These are phyloP conservation scores for Coemansia sp. DNA, from an alignment of 192 early-diverging fungal species.

Conservation along the genomic window DNA sequence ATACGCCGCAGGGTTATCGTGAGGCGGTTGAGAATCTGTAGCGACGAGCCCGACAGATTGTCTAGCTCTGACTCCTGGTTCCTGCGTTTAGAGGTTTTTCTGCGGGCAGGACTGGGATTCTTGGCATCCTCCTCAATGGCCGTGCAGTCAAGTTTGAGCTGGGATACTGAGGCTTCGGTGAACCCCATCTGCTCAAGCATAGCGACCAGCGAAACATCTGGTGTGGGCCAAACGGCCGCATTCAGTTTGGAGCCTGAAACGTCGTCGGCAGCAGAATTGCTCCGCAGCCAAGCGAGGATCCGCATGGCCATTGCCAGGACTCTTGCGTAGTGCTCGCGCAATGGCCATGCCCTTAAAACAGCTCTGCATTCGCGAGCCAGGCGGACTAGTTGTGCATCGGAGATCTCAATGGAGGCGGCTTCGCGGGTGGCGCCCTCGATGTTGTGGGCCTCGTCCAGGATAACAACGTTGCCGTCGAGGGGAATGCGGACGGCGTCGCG, in stretches of 20 bases:
- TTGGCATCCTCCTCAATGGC: slow-evolving; percentile 24
- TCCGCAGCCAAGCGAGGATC: slow-evolving; percentile 22
- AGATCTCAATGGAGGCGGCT: slow-evolving; percentile 55
- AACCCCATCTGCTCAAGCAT: slow-evolving; percentile 16
- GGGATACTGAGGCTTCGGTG: slow-evolving; percentile 4
- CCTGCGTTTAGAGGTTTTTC: background rate
- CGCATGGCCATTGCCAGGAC: slow-evolving; percentile 12
- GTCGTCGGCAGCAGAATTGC: slow-evolving; percentile 14
- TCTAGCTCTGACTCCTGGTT: background rate
- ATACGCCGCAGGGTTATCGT: slow-evolving; percentile 22
- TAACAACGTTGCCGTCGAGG: slow-evolving; percentile 53
- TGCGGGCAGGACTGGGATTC: slow-evolving; percentile 3
- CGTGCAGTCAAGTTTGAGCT: background rate
- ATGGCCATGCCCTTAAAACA: slow-evolving; percentile 9
- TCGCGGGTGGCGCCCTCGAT: slow-evolving; percentile 60
- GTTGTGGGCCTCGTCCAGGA: slow-evolving; percentile 67
- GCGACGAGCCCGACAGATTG: slow-evolving; percentile 18
- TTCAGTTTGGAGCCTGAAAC: slow-evolving; percentile 21
- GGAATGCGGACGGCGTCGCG: slow-evolving; percentile 52
- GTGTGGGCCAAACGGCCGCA: slow-evolving; percentile 40
- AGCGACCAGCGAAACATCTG: slow-evolving; percentile 3
- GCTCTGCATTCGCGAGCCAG: slow-evolving; percentile 38
- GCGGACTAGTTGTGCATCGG: slow-evolving; percentile 33
- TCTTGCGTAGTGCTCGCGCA: slow-evolving; percentile 7
- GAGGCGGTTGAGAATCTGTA: slow-evolving; percentile 21